Conservation (phyloP, 331 rosid genomes). For the Erythrophleum ivorense region DNA sequence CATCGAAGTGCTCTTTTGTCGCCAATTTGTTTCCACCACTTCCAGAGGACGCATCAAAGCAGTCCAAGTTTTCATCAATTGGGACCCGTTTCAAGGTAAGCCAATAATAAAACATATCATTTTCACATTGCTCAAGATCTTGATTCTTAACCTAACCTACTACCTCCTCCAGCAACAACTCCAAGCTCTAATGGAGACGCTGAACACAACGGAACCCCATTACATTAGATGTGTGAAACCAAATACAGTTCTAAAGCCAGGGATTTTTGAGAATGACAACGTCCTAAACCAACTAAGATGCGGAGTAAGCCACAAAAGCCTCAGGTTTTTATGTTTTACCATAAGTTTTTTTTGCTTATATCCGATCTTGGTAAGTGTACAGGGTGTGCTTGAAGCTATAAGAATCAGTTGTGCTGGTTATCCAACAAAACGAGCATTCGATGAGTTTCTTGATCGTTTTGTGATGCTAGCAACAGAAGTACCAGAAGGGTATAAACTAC, state of each 20-base stretch:
- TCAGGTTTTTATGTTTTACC: slow-evolving; percentile 16
- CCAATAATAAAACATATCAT: too few relatives aligned
- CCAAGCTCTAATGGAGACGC: slow-evolving; percentile 78
- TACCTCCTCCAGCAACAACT: slow-evolving; percentile 70
- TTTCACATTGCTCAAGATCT: slow-evolving; percentile 70
- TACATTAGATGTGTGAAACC: slow-evolving; percentile 89
- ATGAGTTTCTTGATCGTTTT: slow-evolving; percentile 80
- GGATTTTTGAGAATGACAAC: slow-evolving; percentile 75
- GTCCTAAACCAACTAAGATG: slow-evolving; percentile 81
- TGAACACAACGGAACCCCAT: slow-evolving; percentile 82
- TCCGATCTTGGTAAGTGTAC: slow-evolving; percentile 33
- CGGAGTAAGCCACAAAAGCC: slow-evolving; percentile 73
- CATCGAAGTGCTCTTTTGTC: slow-evolving; percentile 69
- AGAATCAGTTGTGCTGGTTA: slow-evolving; percentile 86
- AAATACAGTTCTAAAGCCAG: slow-evolving; percentile 78
- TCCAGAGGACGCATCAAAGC: slow-evolving; percentile 77
- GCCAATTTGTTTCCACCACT: slow-evolving; percentile 73
- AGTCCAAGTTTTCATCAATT: slow-evolving; percentile 79
- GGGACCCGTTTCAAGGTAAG: too few relatives aligned
- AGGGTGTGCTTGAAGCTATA: slow-evolving; percentile 88
- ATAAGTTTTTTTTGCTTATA: slow-evolving; percentile 2
- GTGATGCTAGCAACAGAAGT: slow-evolving; percentile 81
- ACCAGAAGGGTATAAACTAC: slow-evolving; percentile 72
- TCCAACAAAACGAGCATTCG: slow-evolving; percentile 81
- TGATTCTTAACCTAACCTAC: slow-evolving; percentile 39